A percentile compares a stretch with the other conserved stretches of the same genome.
phyloP scores from a whole-genome alignment of 1,139 yeast species.

The Suhomyces kunorum region DNA sequence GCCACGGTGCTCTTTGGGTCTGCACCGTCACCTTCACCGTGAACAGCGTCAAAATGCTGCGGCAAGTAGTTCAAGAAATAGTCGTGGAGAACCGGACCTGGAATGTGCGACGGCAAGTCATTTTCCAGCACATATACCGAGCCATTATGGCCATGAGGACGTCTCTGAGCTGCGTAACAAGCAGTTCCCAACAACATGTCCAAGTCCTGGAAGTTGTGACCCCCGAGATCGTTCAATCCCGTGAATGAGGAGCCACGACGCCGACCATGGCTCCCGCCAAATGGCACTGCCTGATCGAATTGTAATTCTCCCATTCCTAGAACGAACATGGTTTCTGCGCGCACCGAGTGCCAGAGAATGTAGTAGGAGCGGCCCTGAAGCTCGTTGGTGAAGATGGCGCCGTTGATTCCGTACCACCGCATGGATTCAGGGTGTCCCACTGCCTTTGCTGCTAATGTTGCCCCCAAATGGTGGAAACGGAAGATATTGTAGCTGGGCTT shows the following conservation, averaged over 20 bases:
- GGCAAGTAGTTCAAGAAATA: constrained; percentile 40
- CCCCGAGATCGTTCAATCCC: constrained; percentile 44
- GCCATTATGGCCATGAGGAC: constrained; percentile 17
- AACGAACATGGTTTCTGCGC: constrained; percentile 25
- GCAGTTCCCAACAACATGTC: constrained; percentile 40
- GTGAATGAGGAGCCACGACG: constrained; percentile 42
- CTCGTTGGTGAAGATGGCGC: constrained; percentile 45
- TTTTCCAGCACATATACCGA: constrained; percentile 28
- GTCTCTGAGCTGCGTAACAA: constrained; percentile 29
- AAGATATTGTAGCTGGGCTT: constrained; percentile 30
- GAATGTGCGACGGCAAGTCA: constrained; percentile 40
- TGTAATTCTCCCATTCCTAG: constrained; percentile 42
- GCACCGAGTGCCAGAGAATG: constrained; percentile 35
- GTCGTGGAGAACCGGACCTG: constrained; percentile 41
- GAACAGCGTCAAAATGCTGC: constrained; percentile 21
- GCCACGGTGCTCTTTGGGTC: constrained; percentile 23
- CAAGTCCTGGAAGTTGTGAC: constrained; percentile 45
- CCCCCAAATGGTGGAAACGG: constrained; percentile 11
- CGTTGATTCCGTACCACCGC: constrained; percentile 30
- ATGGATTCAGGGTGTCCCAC: constrained; percentile 5
- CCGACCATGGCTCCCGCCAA: constrained; percentile 16
- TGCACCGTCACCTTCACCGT: constrained; percentile 9
- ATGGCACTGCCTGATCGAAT: constrained; percentile 27
- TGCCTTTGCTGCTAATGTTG: constrained; percentile 6
- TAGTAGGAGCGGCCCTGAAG: constrained; percentile 40